Base-by-base conservation (phyloP, 1,284 basidiomycete genomes). In the Pseudozyma tsukubaensis region DNA sequence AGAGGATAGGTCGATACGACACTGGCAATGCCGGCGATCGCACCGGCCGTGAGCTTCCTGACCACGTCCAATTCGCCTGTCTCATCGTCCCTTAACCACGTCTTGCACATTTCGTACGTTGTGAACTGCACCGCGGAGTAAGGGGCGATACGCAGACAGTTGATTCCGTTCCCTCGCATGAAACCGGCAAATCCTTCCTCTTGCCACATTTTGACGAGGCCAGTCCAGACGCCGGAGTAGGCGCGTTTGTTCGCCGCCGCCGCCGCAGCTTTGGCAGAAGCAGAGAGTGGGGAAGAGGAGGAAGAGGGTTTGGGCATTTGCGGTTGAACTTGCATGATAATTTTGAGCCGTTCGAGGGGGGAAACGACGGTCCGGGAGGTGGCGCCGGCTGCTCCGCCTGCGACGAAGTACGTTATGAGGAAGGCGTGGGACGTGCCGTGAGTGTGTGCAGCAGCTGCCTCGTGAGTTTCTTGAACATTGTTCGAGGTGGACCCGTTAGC, bases 1-100 rank as follows among this genome's bases (percentile, higher is more conserved):
- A 97, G 86, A 4, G 94, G 94, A 86, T 97, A 97, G 81, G 94
- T 97, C 35, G 92, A 89, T 71, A 91, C 92, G 62, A 94, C 94
- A 72, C 92, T 93, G 10, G 92, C 92, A 66, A 96, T 92, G 24
- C 94, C 94, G 40, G 94, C 94, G 4, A 95, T 86, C 4, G 93
- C 94, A 72, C 94, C 94, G 50, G 92, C 91, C 0, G 89, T 87
- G 40, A 97, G 87, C 51, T 94, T 89, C 65, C 91, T 91, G 1
- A 91, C 91, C 36, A 93, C 94, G 84, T 94, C 92, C 12, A 97
- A 88, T 71, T 91, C 88, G 79, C 87, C 89, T 16, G 21, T 40
- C 16, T 48, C 42, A 9, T n/a, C 45, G 13, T 61, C 48, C 29
- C 65, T 50, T 6, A 69, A 37, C 34, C 52, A 64, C 86, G 90